Base-by-base conservation (phyloP, 177 flowering plant species). In the Tripterygium wilfordii region DNA sequence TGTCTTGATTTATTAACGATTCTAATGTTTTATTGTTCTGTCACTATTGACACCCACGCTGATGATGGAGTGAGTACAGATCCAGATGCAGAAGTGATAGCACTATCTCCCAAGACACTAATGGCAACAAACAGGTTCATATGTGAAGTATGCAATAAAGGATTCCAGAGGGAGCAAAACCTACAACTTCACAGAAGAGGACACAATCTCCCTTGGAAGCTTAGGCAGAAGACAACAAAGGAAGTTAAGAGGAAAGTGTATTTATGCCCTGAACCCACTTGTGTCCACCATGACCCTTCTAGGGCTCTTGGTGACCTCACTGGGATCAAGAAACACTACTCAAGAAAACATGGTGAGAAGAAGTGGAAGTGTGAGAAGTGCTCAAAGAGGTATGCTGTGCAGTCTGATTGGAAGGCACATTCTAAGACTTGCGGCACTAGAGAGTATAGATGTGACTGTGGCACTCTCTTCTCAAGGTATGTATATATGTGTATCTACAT, bases 121-220 rank as follows among this genome's bases (percentile, higher is more conserved):
- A 78, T 78, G 83, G 83, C 83, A 21, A 72, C 80, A 51, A 78
- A 78, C 64, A 61, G 78, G 47, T 78, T 69, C 70, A 62, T 78
- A 8, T 78, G 83, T 37, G 83, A 78, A 63, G 72, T 78, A 17
- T 78, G 78, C 64, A 67, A 70, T 65, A 78, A 77, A 57, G 83
- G 83, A 48, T 77, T 77, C 39, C 83, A 77, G 43, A 71, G 83
- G 39, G 82, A 77, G 57, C 82, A 77, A 49, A 77, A 77, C 45
- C 53, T 77, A 28, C 82, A 77, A 51, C 79, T 77, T 4, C 83
- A 77, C 65, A 66, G 80, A 52, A 67, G 83, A 67, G 83, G 83
- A 32, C 83, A 77, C 63, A 77, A 77, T 36, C 53, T 77, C 29
- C 83, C 83, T 29, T 77, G 83, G 83, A 77, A 77, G 66, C 74